Percentiles rank a stretch among this genome's conserved stretches.
Conservation (phyloP, 768 basidiomycete species). For the Termitomyces sp. region DNA sequence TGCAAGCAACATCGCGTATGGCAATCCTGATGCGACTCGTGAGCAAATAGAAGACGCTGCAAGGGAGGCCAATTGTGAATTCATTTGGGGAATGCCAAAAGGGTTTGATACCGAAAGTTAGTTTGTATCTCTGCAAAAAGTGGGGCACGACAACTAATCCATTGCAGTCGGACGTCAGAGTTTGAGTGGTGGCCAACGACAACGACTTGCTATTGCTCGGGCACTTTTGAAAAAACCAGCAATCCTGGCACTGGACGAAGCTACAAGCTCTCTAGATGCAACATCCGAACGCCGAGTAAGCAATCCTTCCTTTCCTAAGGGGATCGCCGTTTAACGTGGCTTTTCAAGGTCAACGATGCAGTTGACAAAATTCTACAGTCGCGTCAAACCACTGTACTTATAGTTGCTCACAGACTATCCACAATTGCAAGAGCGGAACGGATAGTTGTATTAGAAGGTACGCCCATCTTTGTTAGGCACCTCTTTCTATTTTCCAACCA, state of each 20-base stretch:
- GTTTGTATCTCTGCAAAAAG: conserved; percentile 16
- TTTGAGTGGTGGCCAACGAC: conserved; percentile 74
- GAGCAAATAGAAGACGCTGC: conserved; percentile 87
- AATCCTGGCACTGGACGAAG: conserved; percentile 86
- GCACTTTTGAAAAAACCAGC: conserved; percentile 86
- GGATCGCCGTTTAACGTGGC: not conserved
- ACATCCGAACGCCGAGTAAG: conserved; percentile 77
- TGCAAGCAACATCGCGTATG: conserved; percentile 92
- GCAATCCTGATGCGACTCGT: conserved; percentile 65
- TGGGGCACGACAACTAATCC: not conserved
- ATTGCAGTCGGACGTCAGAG: conserved; percentile 59
- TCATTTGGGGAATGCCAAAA: conserved; percentile 90
- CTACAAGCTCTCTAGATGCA: conserved; percentile 84
- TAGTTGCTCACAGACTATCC: conserved; percentile 86
- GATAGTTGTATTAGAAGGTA: conserved; percentile 85
- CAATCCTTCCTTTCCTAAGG: not conserved
- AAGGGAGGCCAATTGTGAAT: conserved; percentile 90
- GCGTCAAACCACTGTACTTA: conserved; percentile 78
- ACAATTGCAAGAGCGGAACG: conserved; percentile 88
- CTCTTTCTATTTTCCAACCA: not conserved
- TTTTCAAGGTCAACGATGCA: conserved; percentile 72
- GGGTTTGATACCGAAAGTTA: conserved; percentile 91
- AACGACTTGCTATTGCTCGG: conserved; percentile 77
- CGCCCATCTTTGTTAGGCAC: conserved; percentile 5
- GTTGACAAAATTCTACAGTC: conserved; percentile 82